Base-by-base conservation (phyloP, 495 filamentous ascomycete species). In the Cetradonia linearis region DNA sequence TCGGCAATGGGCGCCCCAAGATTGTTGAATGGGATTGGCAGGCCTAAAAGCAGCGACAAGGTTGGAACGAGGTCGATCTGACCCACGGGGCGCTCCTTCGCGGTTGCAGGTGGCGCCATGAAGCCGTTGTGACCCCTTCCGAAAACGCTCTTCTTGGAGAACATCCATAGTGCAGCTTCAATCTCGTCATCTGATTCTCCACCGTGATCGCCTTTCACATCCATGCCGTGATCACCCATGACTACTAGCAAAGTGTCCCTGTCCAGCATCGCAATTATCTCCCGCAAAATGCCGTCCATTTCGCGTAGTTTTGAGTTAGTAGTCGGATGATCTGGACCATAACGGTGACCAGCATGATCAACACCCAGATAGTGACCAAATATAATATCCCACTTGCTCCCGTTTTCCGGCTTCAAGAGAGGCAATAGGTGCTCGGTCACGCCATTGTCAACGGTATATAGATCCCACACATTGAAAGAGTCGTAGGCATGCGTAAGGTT, bases 151-250 rank as follows among this genome's bases (percentile, higher is more conserved):
- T 80, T 84, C 67, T 88, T 91, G 5, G 94, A 96, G 69, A 96
- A 98, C 90, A 98, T 92, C 93, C 94, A 98, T 54, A 98, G 69
- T 2, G 94, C 93, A 60, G 93, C 91, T 71, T 97, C 83, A 31
- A 98, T 81, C 68, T 98, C 93, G 47, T 95, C 90, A 66, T 94
- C 86, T 14, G 91, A 96, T 72, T 98, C 93, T 48, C 93, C 93
- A 46, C 93, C 93, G 67, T 98, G 93, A 67, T 98, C 93, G 8
- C 93, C 93, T 73, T 98, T 98, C 28, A 79, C 75, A 72, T 98
- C 93, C 93, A 98, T 98, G 10, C 93, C 93, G 70, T 98, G 93
- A 70, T 98, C 93, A 11, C 93, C 93, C 89, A 98, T 95, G 18
- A 97, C 88, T 18, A 98, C 85, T 50, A 98, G 74, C 31, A 98